These are phyloP conservation scores for Hypoxylon sp. DNA, from an alignment of 2,329 filamentous ascomycete genomes.

Conservation along the genomic window DNA sequence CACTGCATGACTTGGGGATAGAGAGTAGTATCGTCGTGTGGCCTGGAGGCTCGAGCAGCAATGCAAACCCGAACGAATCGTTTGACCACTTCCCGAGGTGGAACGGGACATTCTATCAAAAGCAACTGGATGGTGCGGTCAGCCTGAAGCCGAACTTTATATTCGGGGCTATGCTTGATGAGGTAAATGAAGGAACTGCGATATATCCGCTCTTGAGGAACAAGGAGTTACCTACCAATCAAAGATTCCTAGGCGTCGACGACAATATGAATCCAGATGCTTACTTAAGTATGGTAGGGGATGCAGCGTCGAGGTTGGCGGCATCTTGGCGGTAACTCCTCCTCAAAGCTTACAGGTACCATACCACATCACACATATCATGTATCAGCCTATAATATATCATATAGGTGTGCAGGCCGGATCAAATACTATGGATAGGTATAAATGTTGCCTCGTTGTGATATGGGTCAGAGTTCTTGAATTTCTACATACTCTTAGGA, in stretches of 20 bases:
- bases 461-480: no score
- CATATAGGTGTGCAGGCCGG: no score
- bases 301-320: conserved; percentile 37
- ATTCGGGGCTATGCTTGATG: conserved; percentile 52
- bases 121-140: conserved; percentile 48
- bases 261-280: conserved; percentile 47
- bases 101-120: conserved; percentile 51
- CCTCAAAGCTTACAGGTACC: no score
- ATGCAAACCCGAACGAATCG: conserved; percentile 37
- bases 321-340: conserved; percentile 31
- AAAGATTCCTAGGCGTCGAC: conserved; percentile 48
- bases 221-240: conserved; percentile 47
- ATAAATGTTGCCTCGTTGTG: no score
- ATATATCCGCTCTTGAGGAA: conserved; percentile 47
- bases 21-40: conserved; percentile 50
- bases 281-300: conserved; percentile 46
- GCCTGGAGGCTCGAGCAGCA: conserved; percentile 49
- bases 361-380: no score
- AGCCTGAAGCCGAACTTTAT: conserved; percentile 48
- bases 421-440: no score
- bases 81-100: conserved; percentile 49
- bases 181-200: conserved; percentile 49
- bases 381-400: no score
- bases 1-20: conserved; percentile 45
- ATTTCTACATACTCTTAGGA: no score